These are phyloP conservation scores for Parietichytrium sp. DNA, from an alignment of 108 stramenopile genomes.

Conservation along the genomic window DNA sequence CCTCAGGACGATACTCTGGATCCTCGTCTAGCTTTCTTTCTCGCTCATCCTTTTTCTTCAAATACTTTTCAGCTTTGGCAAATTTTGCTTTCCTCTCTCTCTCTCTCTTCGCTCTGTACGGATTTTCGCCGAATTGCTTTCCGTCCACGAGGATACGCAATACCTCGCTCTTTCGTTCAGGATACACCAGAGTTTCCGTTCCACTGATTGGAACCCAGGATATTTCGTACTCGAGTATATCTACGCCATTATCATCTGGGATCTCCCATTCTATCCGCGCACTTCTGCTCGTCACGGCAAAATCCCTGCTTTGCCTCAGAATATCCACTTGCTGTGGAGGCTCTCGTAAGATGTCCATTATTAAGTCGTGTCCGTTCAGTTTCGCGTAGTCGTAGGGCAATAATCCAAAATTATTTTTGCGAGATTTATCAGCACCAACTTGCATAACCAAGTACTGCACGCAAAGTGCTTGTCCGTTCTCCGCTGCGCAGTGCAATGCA, in stretches of 20 bases:
- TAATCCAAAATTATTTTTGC: neutral
- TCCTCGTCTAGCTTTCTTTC: too few species aligned
- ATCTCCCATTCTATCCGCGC: slow-evolving; percentile 4
- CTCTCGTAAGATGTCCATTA: slow-evolving; percentile 1
- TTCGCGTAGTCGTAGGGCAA: neutral
- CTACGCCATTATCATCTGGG: slow-evolving; percentile 4
- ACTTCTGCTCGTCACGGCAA: neutral
- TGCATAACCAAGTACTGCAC: neutral
- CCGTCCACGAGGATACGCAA: neutral
- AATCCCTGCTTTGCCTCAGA: too few species aligned
- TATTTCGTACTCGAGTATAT: neutral
- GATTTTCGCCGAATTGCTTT: neutral
- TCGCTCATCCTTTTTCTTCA: too few species aligned
- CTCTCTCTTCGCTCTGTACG: neutral
- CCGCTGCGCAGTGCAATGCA: slow-evolving; percentile 7
- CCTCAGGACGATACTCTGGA: too few species aligned
- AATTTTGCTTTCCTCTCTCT: neutral
- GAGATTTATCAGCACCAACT: neutral
- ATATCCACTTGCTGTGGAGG: neutral
- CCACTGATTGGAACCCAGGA: slow-evolving; percentile 10
- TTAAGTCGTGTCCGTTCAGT: neutral
- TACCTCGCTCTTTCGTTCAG: neutral
- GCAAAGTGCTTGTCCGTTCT: neutral
- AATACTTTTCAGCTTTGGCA: too few species aligned
- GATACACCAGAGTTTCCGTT: neutral